Base-by-base conservation (phyloP, 495 filamentous ascomycete species). In the Podospora appendiculata region DNA sequence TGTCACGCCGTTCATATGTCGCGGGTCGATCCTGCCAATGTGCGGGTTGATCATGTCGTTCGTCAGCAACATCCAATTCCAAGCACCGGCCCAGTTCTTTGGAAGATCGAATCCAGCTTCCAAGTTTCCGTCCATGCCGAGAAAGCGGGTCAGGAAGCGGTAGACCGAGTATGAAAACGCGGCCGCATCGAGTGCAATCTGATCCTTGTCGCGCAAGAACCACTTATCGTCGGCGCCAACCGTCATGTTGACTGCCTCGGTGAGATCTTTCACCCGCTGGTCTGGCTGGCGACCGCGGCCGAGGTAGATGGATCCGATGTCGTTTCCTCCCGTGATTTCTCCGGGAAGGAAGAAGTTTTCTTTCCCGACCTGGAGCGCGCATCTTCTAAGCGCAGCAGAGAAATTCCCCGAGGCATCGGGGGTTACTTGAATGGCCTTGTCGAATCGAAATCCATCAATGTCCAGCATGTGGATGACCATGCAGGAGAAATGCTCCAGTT, bases 151-250 rank as follows among this genome's bases (percentile, higher is more conserved):
- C 39, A 88, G 66, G 8, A 76, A 76, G 19, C 84, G 79, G 55
- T 88, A 88, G n/a, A 81, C 68, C 1, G 84, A 80, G 57, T 88
- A 88, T 54, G 86, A 82, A 49, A 87, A 88, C 18, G 83, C 82
- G 25, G 75, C 76, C 17, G 71, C 78, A 61, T 88, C 85, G 19
- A 87, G 72, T 1, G 80, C 84, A 41, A 69, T 67, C 32, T 80
- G 58, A 9, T 72, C 72, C 46, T 68, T 48, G 16, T 77, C 71
- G 16, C 82, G 80, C 51, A 85, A 57, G 58, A 81, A 83, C 47
- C 69, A 74, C 14, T 70, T 61, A 4, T 70, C 58, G 48, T 71
- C 61, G 4, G 78, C 77, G 17, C 61, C 63, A 53, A 71, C 79
- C 11, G 52, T 53, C 16, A 61, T 45, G 38, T 44, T 51, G 32